Percentiles rank a stretch among this genome's conserved stretches.
These are phyloP conservation scores for Aspergillus pseudoglaucus DNA, from an alignment of 2,329 filamentous ascomycete genomes.

Conservation along the genomic window DNA sequence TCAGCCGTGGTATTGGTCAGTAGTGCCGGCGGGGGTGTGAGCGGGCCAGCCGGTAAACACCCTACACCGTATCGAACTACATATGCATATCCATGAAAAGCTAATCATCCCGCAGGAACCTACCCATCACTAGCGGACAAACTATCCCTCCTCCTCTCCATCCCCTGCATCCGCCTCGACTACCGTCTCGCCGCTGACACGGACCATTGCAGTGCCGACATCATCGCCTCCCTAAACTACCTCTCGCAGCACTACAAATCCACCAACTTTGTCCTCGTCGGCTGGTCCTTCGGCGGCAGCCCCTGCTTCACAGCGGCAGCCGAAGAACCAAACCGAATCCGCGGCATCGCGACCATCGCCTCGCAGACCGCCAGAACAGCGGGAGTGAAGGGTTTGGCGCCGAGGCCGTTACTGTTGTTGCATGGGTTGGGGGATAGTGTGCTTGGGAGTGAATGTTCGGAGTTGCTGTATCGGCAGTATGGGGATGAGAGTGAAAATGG, in stretches of 20 bases:
- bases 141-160: conserved; percentile 30
- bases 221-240: conserved; percentile 31
- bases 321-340: conserved; percentile 22
- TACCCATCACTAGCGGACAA: conserved; percentile 39
- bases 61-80: neutral
- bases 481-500: conserved; percentile 19
- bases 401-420: conserved; percentile 32
- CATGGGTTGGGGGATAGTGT: conserved; percentile 36
- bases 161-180: conserved; percentile 38
- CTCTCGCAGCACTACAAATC: conserved; percentile 25
- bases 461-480: conserved; percentile 33
- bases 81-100: neutral
- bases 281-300: conserved; percentile 40
- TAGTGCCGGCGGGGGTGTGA: conserved; percentile 33
- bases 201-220: conserved; percentile 31
- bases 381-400: conserved; percentile 24
- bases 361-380: conserved; percentile 34
- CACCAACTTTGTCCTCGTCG: conserved; percentile 34
- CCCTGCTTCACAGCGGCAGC: conserved; percentile 35
- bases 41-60: conserved; percentile 32
- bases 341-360: conserved; percentile 35
- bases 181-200: conserved; percentile 33
- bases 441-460: conserved; percentile 27
- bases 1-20: conserved; percentile 26
- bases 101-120: conserved; percentile 11